These are phyloP conservation scores for Hibiscus tridactylites DNA, from an alignment of 345 rosid species.

Conservation along the genomic window DNA sequence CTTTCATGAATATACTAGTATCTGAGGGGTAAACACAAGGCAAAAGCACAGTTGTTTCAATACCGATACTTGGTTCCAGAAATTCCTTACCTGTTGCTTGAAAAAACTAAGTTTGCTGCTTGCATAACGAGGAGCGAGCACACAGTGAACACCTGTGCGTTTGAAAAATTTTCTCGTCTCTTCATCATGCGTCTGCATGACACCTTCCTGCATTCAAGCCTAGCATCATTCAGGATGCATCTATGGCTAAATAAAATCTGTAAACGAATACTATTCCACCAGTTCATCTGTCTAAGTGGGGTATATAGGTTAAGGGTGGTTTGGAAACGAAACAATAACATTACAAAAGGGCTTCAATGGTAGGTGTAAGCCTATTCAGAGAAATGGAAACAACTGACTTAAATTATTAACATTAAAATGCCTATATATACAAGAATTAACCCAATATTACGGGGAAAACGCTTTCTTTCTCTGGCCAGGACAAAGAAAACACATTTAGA, in stretches of 20 bases:
- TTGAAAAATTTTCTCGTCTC: conserved; percentile 56
- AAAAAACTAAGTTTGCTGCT: conserved; percentile 64
- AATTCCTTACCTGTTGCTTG: conserved; percentile 55
- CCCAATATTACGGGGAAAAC: neutral
- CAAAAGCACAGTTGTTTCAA: neutral
- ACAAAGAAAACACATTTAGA: neutral
- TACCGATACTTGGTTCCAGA: neutral
- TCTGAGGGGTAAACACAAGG: neutral
- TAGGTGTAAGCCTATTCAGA: neutral
- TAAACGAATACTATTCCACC: neutral
- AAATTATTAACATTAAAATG: neutral
- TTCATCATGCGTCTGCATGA: conserved; percentile 80
- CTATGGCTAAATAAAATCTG: neutral
- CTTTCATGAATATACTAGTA: neutral
- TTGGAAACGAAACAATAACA: neutral
- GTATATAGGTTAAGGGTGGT: neutral
- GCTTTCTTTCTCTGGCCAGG: neutral
- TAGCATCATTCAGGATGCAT: conserved; percentile 7
- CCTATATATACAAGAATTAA: neutral
- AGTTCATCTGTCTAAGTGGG: neutral
- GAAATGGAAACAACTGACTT: neutral
- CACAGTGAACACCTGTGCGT: conserved; percentile 49
- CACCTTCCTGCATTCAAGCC: conserved; percentile 44
- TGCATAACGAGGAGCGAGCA: conserved; percentile 65
- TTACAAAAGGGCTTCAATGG: neutral